Evolutionary conservation across 768 basidiomycete genomes (phyloP), one percentile per base, ranked within the genome.

Genomic region (Candolleomyces eurysporus): DNA sequence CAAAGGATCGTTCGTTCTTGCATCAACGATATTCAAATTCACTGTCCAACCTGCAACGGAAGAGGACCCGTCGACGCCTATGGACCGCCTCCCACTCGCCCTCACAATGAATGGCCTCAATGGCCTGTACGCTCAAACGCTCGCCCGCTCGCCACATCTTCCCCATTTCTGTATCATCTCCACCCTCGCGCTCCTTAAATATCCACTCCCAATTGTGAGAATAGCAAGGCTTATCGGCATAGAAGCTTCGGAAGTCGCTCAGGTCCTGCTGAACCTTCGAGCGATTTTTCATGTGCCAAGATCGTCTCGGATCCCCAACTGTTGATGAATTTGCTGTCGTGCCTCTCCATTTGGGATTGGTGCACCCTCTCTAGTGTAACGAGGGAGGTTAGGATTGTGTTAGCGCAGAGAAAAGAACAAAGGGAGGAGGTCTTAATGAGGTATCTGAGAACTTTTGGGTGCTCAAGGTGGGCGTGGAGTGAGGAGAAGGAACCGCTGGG

Each of bases 311-410:
- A 85, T 50, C 77, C 82, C 0, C 73, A 74, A 36, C 71, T 93
- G 16, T 76, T 94, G 6, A 70, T 76, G 0, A 65, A 70, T 5
- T 69, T 94, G 26, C 74, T 94, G n/a, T 67, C 71, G 4, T 87
- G 82, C 67, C 67, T 93, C 56, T 76, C 85, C 17, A 94, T 90
- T 66, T 82, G 78, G 60, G 89, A 93, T 48, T 92, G 89, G 86
- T 82, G 86, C 61, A 69, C 78, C 11, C 73, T 93, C 16, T 84
- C 83, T 50, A 77, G 80, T 16, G 72, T 87, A 13, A 86, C 82
- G 68, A 83, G 85, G 69, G 76, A 77, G 48, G 77, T 88, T 10
- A 83, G 64, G n/a, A n/a, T n/a, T n/a, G n/a, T n/a, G n/a, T n/a
- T n/a, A n/a, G n/a, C n/a, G n/a, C n/a, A n/a, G n/a, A 78, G 72